Conservation (phyloP, 2,329 filamentous ascomycete species). For the Hypomyces perniciosus region DNA sequence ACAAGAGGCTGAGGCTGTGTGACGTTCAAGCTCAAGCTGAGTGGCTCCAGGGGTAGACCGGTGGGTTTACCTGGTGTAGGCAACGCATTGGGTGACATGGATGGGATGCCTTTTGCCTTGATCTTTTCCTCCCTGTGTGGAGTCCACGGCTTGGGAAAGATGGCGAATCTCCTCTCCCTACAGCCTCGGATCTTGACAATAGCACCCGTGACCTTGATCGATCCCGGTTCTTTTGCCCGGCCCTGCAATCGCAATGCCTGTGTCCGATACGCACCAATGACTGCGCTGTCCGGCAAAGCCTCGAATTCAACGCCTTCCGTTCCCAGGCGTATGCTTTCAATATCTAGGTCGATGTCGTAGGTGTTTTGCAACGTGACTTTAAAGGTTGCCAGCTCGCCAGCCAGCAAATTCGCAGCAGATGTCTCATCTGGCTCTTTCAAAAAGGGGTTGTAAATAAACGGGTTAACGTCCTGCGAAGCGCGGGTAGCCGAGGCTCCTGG, state of each 20-base stretch:
- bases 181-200: constrained; percentile 76
- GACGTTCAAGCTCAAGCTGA: constrained; percentile 60
- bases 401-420: constrained; percentile 65
- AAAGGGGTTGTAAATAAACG: constrained; percentile 95
- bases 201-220: constrained; percentile 70
- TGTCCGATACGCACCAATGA: constrained; percentile 75
- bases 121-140: constrained; percentile 64
- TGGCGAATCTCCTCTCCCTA: constrained; percentile 73
- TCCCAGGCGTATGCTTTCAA: constrained; percentile 74
- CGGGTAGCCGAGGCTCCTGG: constrained; percentile 44
- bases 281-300: constrained; percentile 55
- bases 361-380: constrained; percentile 85
- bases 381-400: constrained; percentile 72
- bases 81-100: constrained; percentile 43
- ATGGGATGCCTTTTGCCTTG: constrained; percentile 64
- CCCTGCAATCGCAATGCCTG: constrained; percentile 71
- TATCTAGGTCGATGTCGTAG: constrained; percentile 85
- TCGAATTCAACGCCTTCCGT: constrained; percentile 68
- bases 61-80: constrained; percentile 33
- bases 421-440: constrained; percentile 59
- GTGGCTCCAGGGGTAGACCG: constrained; percentile 39
- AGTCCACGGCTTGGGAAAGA: constrained; percentile 73
- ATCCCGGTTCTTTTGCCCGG: constrained; percentile 59
- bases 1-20: constrained; percentile 75
- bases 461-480: constrained; percentile 61